Percentiles rank a stretch among this genome's conserved stretches.
phyloP scores from a whole-genome alignment of 108 stramenopile species.

The Aurantiochytrium sp. region DNA sequence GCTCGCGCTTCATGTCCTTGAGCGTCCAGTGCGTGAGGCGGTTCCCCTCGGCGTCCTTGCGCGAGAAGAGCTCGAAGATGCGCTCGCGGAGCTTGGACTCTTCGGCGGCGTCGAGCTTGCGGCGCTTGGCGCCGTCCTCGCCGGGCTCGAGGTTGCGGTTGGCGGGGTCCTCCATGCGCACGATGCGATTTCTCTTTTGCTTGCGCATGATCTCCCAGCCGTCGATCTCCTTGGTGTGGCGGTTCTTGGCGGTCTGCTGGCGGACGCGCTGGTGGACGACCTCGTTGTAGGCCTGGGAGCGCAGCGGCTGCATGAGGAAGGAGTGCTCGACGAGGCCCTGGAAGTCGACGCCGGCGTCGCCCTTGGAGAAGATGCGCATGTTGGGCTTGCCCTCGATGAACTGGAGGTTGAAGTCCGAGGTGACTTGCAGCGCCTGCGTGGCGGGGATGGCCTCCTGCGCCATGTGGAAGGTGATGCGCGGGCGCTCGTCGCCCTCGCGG shows the following conservation, averaged over 20 bases:
- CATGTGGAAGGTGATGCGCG: slow-evolving; percentile 16
- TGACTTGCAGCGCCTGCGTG: not conserved
- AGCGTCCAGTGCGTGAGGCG: not conserved
- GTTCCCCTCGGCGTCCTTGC: not conserved
- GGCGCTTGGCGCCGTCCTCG: not conserved
- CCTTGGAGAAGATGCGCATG: slow-evolving; percentile 11
- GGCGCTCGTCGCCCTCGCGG: not conserved
- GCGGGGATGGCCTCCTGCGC: not conserved
- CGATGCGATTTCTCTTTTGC: not conserved
- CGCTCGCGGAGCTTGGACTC: not conserved
- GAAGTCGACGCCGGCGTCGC: slow-evolving; percentile 5
- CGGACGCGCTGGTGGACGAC: not conserved
- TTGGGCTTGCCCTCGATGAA: not conserved
- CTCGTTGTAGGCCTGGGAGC: not conserved
- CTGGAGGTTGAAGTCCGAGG: not conserved
- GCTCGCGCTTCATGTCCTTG: not conserved
- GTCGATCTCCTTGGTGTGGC: not conserved
- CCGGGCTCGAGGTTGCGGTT: not conserved
- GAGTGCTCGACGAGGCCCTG: slow-evolving; percentile 12
- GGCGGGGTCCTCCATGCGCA: not conserved
- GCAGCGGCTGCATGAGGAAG: slow-evolving; percentile 22
- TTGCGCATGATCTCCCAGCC: not conserved
- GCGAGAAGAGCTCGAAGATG: slow-evolving; percentile 3
- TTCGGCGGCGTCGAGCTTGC: slow-evolving; percentile 2
- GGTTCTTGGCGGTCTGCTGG: not conserved